Evolutionary conservation across 2,329 filamentous ascomycete species (phyloP), one percentile per base, ranked within the genome.

Genomic region (Diplocarpon mali): DNA sequence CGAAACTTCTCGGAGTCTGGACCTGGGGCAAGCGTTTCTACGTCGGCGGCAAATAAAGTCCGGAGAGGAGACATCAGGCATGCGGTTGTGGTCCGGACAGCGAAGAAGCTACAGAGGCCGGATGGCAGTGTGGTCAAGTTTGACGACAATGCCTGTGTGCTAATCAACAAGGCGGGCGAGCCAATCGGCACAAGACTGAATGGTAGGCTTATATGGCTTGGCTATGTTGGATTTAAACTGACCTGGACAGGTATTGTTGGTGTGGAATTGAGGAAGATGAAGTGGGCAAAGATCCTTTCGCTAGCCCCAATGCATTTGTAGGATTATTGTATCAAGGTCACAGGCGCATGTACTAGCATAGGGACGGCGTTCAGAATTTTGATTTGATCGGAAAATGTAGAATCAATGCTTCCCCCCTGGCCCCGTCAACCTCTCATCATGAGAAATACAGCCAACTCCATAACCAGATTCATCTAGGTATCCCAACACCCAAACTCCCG

Each of bases 261-360:
- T 47, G 75, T 80, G 27, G 92, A 98, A 70, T 67, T 98, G 65
- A 80, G 85, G 63, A 78, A 85, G 63, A 92, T 85, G 73, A 83
- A 94, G 69, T 98, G 92, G 92, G 94, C 88, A 59, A 98, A 96
- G 77, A 96, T 98, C 59, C 67, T 98, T 62, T 94, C 86, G 57
- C 77, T 98, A 74, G 92, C 92, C 44, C 90, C 92, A 38, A 80
- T 84, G 76, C 78, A 85, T 66, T 67, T 85, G 63, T 85, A 75
- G 47, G 46, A 53, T 45, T 46, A 50, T 38, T 51, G 52, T 50
- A 53, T 40, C 35, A 20, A 47, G 27, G 30, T 46, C 40, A 49
- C 40, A 16, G 28, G 35, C 20, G 20, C 20, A 24, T 24, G 20
- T 24, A 24, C 20, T 12, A 35, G 46, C 49, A 59, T 55, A 51